Percentiles rank a stretch among this genome's conserved stretches.
These are phyloP conservation scores for Nakazawaea pomicola DNA, from an alignment of 805 yeast species.

Conservation along the genomic window DNA sequence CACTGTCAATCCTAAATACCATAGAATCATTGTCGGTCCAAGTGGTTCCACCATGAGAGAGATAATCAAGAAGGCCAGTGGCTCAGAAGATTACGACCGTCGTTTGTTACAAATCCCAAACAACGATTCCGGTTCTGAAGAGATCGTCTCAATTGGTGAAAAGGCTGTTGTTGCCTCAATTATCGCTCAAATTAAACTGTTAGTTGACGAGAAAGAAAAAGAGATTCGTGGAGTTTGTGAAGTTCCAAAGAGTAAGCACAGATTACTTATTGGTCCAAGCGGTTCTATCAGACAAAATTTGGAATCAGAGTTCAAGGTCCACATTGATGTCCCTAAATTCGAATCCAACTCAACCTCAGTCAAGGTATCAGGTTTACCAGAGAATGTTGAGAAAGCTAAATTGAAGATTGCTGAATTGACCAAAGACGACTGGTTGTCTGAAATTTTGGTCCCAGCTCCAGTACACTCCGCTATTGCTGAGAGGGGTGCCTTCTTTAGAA, in stretches of 20 bases:
- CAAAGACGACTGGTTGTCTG: conserved; percentile 48
- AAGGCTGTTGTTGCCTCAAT: conserved; percentile 66
- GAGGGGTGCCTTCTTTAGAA: conserved; percentile 58
- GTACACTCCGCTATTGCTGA: conserved; percentile 60
- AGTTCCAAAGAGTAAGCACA: conserved; percentile 69
- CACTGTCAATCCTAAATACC: conserved; percentile 69
- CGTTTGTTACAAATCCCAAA: conserved; percentile 67
- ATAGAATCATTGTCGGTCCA: conserved; percentile 72
- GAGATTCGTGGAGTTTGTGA: conserved; percentile 45
- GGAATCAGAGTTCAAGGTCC: conserved; percentile 64
- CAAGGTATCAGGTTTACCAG: conserved; percentile 61
- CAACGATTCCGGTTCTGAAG: conserved; percentile 51
- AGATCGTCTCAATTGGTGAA: conserved; percentile 70
- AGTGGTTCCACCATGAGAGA: conserved; percentile 70
- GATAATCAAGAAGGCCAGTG: conserved; percentile 77
- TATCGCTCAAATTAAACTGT: conserved; percentile 51
- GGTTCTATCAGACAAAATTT: conserved; percentile 70
- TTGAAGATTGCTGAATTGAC: conserved; percentile 56
- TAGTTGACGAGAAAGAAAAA: conserved; percentile 63
- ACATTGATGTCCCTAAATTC: conserved; percentile 61
- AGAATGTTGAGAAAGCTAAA: conserved; percentile 57
- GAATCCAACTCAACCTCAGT: conserved; percentile 47
- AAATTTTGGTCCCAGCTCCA: conserved; percentile 51
- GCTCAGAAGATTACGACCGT: conserved; percentile 41
- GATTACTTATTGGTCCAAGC: conserved; percentile 73